These are phyloP conservation scores for Monilinia polystroma DNA, from an alignment of 2,329 filamentous ascomycete species.

Conservation along the genomic window DNA sequence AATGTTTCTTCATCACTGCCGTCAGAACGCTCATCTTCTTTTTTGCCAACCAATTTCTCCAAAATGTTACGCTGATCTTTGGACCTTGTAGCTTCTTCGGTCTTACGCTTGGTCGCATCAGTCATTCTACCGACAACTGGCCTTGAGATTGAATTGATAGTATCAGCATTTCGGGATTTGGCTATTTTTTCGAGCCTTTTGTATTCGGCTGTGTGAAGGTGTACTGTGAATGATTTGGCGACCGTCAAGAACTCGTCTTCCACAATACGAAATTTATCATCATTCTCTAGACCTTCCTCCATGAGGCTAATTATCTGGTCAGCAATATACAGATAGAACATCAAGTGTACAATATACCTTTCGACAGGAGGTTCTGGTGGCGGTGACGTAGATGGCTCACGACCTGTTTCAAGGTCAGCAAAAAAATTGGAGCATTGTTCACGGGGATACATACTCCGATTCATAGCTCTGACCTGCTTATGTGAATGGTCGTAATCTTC, in stretches of 20 bases:
- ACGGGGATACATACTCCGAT: background rate
- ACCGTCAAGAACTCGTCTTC: constrained; percentile 74
- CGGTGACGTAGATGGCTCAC: constrained; percentile 52
- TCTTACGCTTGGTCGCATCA: constrained; percentile 35
- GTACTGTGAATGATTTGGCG: constrained; percentile 68
- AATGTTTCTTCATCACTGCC: constrained; percentile 37
- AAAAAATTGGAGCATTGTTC: background rate
- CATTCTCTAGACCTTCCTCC: constrained; percentile 60
- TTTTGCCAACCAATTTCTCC: constrained; percentile 31
- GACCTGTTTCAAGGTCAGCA: constrained; percentile 21
- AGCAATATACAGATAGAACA: background rate
- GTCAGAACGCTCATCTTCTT: constrained; percentile 31
- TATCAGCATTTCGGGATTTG: constrained; percentile 53
- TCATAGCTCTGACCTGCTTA: background rate
- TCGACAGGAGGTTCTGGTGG: constrained; percentile 50
- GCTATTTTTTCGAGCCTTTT: constrained; percentile 61
- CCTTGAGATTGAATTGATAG: constrained; percentile 43
- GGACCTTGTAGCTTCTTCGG: constrained; percentile 41
- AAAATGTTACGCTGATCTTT: constrained; percentile 43
- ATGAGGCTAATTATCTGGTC: constrained; percentile 47
- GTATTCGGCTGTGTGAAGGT: constrained; percentile 78
- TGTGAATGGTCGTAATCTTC: background rate
- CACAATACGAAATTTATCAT: constrained; percentile 78
- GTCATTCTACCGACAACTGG: constrained; percentile 42
- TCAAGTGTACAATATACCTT: constrained; percentile 40